Percentiles rank a stretch among this genome's conserved stretches.
phyloP scores from a whole-genome alignment of 2,329 filamentous ascomycete genomes.

The Colletotrichum sp. region DNA sequence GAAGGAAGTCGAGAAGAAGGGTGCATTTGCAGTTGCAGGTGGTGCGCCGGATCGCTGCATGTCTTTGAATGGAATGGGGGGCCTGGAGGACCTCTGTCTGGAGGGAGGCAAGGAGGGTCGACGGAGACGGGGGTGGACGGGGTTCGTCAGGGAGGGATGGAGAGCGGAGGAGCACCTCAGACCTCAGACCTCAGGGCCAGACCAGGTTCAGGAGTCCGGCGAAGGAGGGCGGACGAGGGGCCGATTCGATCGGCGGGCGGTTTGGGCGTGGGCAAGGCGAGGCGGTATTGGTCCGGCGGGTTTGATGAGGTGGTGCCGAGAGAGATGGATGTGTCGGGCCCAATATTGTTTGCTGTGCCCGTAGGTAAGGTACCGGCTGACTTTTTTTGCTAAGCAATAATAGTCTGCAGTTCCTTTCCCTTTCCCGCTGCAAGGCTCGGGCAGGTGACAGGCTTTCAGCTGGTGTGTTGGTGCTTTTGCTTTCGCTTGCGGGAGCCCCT shows the following conservation, averaged over 20 bases:
- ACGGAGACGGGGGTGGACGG: not conserved
- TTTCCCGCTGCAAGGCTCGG: not conserved
- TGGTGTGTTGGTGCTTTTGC: not conserved
- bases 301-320: slow-evolving; percentile 3
- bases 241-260: slow-evolving; percentile 9
- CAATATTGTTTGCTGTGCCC: not conserved
- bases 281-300: slow-evolving; percentile 9
- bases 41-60: slow-evolving; percentile 23
- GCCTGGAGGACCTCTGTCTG: not conserved
- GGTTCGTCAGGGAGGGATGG: slow-evolving; percentile 1
- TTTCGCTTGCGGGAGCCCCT: not conserved
- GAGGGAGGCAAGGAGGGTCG: not conserved
- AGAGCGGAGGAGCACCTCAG: not conserved
- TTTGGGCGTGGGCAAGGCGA: not conserved
- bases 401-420: not conserved
- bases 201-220: slow-evolving; percentile 11
- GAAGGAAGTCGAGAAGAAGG: slow-evolving; percentile 41
- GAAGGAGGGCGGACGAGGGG: slow-evolving; percentile 13
- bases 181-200: not conserved
- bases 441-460: not conserved
- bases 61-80: slow-evolving; percentile 7
- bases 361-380: not conserved
- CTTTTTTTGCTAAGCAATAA: not conserved
- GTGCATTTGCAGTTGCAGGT: slow-evolving; percentile 28
- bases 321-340: not conserved